Evolutionary conservation across 495 filamentous ascomycete species (phyloP).

Genomic region (Penicillium paxilli): DNA sequence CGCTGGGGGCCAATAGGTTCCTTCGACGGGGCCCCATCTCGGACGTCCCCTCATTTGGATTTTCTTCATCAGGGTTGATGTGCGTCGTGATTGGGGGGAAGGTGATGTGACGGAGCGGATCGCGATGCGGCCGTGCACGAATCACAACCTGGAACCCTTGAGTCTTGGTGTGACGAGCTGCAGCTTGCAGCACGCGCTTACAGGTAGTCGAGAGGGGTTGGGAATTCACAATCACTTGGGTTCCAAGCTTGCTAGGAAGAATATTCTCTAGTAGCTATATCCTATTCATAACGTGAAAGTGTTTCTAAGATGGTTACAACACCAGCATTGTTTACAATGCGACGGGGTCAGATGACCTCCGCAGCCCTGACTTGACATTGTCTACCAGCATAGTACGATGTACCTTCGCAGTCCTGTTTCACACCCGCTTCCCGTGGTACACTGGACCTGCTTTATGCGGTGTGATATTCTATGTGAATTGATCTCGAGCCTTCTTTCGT

Average conservation of each 20-base stretch:
- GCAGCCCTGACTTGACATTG: conserved; percentile 10
- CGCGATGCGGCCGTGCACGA: conserved; percentile 13
- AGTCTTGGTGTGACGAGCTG: conserved; percentile 30
- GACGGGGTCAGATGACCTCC: conserved; percentile 17
- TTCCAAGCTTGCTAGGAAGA: no score
- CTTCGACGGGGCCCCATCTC: neutral
- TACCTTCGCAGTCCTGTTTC: neutral
- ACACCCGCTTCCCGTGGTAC: neutral
- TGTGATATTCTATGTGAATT: no score
- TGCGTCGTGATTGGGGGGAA: conserved; percentile 22
- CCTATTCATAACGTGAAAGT: no score
- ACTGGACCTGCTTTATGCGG: neutral
- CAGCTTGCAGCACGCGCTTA: conserved; percentile 23
- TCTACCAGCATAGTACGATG: no score
- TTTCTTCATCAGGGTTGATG: conserved; percentile 16
- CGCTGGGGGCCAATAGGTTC: conserved; percentile 17
- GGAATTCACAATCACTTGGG: conserved; percentile 21
- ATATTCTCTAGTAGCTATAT: neutral
- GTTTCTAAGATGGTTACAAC: no score
- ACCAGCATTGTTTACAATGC: conserved; percentile 14
- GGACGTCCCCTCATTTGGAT: conserved; percentile 10
- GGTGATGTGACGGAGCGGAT: conserved; percentile 28
- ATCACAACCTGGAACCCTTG: conserved; percentile 15
- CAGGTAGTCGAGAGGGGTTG: conserved; percentile 7
- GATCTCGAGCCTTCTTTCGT: neutral